Percentiles rank a stretch among this genome's conserved stretches.
phyloP scores from a whole-genome alignment of 140 eudicot genomes.

The Ambrosia hybrid region DNA sequence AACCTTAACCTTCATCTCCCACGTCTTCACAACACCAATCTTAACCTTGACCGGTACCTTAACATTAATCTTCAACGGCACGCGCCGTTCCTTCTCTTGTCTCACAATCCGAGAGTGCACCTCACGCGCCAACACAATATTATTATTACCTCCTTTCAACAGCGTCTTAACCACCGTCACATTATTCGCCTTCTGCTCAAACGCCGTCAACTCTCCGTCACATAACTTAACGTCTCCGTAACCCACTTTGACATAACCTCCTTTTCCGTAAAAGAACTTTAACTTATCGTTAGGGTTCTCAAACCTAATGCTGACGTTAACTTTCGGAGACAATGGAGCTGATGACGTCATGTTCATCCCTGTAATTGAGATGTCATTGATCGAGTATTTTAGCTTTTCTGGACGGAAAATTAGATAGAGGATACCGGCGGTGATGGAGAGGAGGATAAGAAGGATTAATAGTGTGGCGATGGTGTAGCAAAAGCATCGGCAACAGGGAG shows the following conservation, averaged over 20 bases:
- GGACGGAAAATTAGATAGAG: slow-evolving; percentile 72
- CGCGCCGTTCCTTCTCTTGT: slow-evolving; percentile 39
- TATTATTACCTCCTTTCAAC: slow-evolving; percentile 43
- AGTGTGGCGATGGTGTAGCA: slow-evolving; percentile 41
- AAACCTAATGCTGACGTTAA: slow-evolving; percentile 50
- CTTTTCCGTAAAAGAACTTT: slow-evolving; percentile 46
- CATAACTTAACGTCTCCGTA: slow-evolving; percentile 48
- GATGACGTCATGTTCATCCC: slow-evolving; percentile 64
- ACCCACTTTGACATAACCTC: slow-evolving; percentile 48
- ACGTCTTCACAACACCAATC: slow-evolving; percentile 79
- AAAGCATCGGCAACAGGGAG: slow-evolving; percentile 60
- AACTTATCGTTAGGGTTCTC: slow-evolving; percentile 67
- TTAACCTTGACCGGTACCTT: slow-evolving; percentile 63
- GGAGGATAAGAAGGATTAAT: slow-evolving; percentile 43
- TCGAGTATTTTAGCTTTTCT: slow-evolving; percentile 51
- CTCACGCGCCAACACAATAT: slow-evolving; percentile 44
- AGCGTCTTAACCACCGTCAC: slow-evolving; percentile 59
- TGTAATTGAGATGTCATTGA: slow-evolving; percentile 37
- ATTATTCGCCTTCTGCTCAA: slow-evolving; percentile 58
- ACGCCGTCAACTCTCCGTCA: slow-evolving; percentile 61
- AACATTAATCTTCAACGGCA: slow-evolving; percentile 55
- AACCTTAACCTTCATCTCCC: slow-evolving; percentile 61
- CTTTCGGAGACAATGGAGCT: slow-evolving; percentile 43
- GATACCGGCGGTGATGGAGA: slow-evolving; percentile 43
- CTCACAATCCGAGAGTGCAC: slow-evolving; percentile 44